Base-by-base conservation (phyloP, 2,329 filamentous ascomycete species). In the Dothiorella sarmentorum region DNA sequence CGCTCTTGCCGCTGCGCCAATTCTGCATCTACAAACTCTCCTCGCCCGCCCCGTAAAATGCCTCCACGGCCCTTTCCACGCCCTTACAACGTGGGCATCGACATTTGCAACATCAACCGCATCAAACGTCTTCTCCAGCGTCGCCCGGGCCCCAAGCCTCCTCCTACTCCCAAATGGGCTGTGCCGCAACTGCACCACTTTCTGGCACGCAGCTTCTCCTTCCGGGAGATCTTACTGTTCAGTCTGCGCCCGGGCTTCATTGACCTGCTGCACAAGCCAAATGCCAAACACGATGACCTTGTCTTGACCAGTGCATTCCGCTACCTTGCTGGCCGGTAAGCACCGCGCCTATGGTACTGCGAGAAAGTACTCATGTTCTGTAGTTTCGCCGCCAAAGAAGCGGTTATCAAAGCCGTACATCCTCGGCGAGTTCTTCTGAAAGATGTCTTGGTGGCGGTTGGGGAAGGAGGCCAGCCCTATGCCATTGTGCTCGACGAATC, bases 61-160 rank as follows among this genome's bases (percentile, higher is more conserved):
- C 70, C 76, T 58, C 70, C 68, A 7, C 72, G 75, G 38, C 75
- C 76, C 0, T 90, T 92, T 65, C 86, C 87, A 1, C 78, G 85
- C n/a, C 78, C 85, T 1, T 68, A 93, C 13, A 80, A 81, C 49
- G 76, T 96, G 55, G 91, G 91, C 60, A 93, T 84, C 47, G 91
- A 96, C 69, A 87, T 96, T 59, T 91, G 89, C 71, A 80, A 81
- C 59, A 81, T 91, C 59, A 73, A 80, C 0, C 85, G 91, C 58
- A 84, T 96, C 60, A 72, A 18, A 77, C 91, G 35, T 15, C 49
- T 53, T n/a, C n/a, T 49, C 18, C 31, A 58, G 27, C 33, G 43
- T 31, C 31, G 22, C 3, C 37, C 15, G 29, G 3, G 22, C 17
- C 15, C 18, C 24, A 2, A 15, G 7, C 35, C 13, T 20, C 4